Evolutionary conservation across 2,329 filamentous ascomycete genomes (phyloP).

Genomic region (Penicillium sclerotigenum): DNA sequence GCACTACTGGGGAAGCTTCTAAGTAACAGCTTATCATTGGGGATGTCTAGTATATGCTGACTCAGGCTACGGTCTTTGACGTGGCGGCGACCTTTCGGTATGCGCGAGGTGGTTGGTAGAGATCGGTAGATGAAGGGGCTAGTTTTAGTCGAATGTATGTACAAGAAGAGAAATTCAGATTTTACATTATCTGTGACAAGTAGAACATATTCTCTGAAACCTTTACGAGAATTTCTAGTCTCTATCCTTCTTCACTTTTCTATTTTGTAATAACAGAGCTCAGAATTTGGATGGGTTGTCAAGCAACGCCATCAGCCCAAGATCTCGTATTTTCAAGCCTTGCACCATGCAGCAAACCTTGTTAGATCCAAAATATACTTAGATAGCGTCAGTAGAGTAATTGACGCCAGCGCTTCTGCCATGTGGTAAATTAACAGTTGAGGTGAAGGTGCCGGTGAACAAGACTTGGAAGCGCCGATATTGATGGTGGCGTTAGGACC

Average conservation of each 20-base stretch:
- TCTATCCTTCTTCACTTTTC: not conserved
- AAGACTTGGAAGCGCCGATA: not conserved
- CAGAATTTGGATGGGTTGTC: not conserved
- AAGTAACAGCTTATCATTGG: not conserved
- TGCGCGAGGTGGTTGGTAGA: not conserved
- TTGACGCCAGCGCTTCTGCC: not conserved
- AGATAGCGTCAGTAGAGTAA: not conserved
- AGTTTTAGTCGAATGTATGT: not conserved
- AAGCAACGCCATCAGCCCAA: not conserved
- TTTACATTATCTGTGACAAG: not conserved
- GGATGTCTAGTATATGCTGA: not conserved
- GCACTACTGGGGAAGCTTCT: constrained; percentile 33
- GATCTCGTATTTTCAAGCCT: not conserved
- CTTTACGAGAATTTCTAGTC: not conserved
- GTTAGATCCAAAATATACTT: not conserved
- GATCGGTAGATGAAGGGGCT: not conserved
- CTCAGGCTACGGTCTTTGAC: not conserved
- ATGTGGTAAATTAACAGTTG: not conserved
- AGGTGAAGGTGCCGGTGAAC: not conserved
- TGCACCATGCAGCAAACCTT: not conserved
- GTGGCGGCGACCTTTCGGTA: not conserved
- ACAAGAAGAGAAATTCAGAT: not conserved
- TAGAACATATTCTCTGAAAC: not conserved
- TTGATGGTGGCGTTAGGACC: not conserved
- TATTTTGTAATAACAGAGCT: not conserved